Base-by-base conservation (phyloP, 441 rosid genomes). In the Jatropha multifida region DNA sequence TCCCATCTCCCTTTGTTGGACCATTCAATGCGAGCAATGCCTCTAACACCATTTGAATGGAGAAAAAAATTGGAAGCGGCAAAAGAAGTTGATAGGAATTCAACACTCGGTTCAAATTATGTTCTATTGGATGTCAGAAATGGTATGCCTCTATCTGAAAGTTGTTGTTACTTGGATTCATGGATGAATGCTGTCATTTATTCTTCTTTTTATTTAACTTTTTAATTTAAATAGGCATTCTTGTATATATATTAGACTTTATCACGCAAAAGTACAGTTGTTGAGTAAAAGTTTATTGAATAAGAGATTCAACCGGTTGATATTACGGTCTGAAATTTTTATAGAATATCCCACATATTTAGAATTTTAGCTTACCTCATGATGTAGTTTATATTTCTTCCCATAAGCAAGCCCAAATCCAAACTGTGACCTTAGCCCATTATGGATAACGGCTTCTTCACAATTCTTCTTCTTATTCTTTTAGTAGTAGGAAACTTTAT, bases 71-170 rank as follows among this genome's bases (percentile, higher is more conserved):
- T 94, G 73, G 84, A 85, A 82, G 82, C 86, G 67, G 77, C 76
- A 65, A 78, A 77, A 41, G 79, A 78, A 71, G 74, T 65, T 46
- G 74, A 69, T 51, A 64, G 79, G 72, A 69, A 81, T 67, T 85
- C 86, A 40, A 72, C 48, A 59, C 46, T 70, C 73, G 77, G 77
- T 71, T 65, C 84, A 72, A 83, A 78, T 74, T 84, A 76, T 82
- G 84, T 92, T 62, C 65, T 94, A 70, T 74, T 92, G 86, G 98
- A 94, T 73, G 88, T 94, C 79, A 90, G 98, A 88, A 92, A 94
- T 63, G 94, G 98, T 94, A 88, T 42, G 20, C 76, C n/a, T 71
- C 27, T 40, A 72, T 7, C 44, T 51, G 27, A 41, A 11, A 71
- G 18, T 10, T 14, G 8, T 68, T 68, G 17, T 59, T 51, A n/a